These are phyloP conservation scores for Ustilago xerochloae DNA, from an alignment of 1,284 basidiomycete species.

Conservation along the genomic window DNA sequence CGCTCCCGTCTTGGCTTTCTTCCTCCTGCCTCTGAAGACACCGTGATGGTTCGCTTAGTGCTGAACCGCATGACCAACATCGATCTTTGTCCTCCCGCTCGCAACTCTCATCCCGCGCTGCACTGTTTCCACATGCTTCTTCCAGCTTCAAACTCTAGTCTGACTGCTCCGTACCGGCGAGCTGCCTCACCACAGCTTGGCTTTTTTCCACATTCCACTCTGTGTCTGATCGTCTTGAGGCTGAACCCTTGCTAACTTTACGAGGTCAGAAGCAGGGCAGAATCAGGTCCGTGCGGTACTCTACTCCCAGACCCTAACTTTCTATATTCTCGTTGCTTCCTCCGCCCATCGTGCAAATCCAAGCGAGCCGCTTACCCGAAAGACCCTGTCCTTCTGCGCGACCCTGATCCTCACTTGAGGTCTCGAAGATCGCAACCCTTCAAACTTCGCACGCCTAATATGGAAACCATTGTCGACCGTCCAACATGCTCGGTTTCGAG, in stretches of 20 bases:
- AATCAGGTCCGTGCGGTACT: slow-evolving; percentile 3
- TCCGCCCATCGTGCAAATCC: slow-evolving; percentile 6
- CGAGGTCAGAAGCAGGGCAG: background rate
- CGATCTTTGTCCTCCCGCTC: background rate
- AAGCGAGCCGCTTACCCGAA: slow-evolving; percentile 8
- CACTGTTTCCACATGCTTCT: background rate
- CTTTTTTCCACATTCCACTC: background rate
- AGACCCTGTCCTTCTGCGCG: slow-evolving; percentile 3
- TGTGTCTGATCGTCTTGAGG: background rate
- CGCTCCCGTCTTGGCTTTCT: background rate
- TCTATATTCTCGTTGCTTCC: background rate
- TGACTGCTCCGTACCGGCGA: background rate
- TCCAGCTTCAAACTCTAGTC: background rate
- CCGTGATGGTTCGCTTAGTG: background rate
- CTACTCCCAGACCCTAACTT: background rate
- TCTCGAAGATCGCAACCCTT: background rate
- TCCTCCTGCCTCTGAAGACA: too few relatives aligned
- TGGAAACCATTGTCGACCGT: background rate
- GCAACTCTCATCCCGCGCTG: slow-evolving; percentile 2
- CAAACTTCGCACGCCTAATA: slow-evolving; percentile 2
- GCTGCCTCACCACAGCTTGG: background rate
- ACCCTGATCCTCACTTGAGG: background rate
- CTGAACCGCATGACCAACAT: background rate
- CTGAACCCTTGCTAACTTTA: background rate
- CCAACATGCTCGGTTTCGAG: background rate